A percentile compares a stretch with the other conserved stretches of the same genome.
These are phyloP conservation scores for Syncephalastrum sp. DNA, from an alignment of 371 early-diverging fungal species.

Conservation along the genomic window DNA sequence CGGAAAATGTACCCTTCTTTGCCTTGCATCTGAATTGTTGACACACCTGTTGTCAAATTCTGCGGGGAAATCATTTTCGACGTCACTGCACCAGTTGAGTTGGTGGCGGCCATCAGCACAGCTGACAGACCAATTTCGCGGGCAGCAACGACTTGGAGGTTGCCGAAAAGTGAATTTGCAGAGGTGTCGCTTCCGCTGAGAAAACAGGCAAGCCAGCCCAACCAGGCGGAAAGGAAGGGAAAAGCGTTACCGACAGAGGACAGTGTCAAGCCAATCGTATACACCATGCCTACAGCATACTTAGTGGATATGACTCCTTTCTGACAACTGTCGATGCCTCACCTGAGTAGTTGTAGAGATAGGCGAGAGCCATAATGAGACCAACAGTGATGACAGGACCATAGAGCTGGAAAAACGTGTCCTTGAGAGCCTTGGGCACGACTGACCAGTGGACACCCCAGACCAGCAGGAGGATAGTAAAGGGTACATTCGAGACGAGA, in stretches of 20 bases:
- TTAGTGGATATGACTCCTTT: too few species aligned
- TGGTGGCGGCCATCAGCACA: constrained; percentile 43
- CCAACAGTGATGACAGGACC: constrained; percentile 40
- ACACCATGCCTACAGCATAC: constrained; percentile 32
- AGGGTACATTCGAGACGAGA: constrained; percentile 27
- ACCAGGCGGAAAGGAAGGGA: constrained; percentile 46
- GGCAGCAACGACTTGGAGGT: constrained; percentile 47
- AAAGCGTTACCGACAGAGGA: constrained; percentile 44
- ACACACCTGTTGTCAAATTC: constrained; percentile 45
- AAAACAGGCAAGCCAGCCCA: constrained; percentile 49
- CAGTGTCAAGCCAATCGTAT: constrained; percentile 38
- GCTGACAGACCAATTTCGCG: constrained; percentile 38
- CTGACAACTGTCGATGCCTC: too few species aligned
- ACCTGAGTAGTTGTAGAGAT: constrained; percentile 43
- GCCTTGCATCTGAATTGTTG: constrained; percentile 41
- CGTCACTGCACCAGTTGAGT: constrained; percentile 39
- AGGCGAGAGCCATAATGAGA: constrained; percentile 45
- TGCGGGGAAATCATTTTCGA: constrained; percentile 50
- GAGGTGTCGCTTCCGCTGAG: constrained; percentile 44
- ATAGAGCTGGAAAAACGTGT: constrained; percentile 27
- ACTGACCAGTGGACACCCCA: constrained; percentile 29
- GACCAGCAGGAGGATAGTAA: constrained; percentile 24
- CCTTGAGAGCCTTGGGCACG: constrained; percentile 21
- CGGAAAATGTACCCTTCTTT: constrained; percentile 38
- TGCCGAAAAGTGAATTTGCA: constrained; percentile 37